phyloP scores from a whole-genome alignment of 2,329 filamentous ascomycete species.

The Sporothrix curviconia region DNA sequence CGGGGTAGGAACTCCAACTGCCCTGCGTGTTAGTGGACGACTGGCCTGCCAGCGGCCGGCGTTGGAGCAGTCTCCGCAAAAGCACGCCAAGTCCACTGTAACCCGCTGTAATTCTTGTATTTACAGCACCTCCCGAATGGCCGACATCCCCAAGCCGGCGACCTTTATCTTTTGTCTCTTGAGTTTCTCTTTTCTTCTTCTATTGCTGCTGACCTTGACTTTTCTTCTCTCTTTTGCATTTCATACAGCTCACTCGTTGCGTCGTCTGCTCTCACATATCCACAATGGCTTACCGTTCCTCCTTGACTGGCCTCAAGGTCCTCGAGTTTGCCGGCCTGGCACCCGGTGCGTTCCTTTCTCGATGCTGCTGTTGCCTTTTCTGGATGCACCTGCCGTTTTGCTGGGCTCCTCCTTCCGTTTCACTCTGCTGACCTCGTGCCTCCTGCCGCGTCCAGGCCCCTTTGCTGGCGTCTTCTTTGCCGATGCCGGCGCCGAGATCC shows the following conservation, averaged over 20 bases:
- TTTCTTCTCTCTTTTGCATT: background rate
- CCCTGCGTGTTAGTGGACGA: background rate
- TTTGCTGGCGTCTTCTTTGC: constrained; percentile 84
- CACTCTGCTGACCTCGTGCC: no score
- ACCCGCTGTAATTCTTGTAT: no score
- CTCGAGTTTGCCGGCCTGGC: constrained; percentile 57
- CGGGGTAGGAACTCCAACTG: background rate
- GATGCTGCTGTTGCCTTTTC: background rate
- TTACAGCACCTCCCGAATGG: no score
- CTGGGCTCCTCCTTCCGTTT: no score
- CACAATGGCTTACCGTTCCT: constrained; percentile 32
- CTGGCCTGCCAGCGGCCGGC: no score
- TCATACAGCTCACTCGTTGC: background rate
- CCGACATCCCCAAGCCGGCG: no score
- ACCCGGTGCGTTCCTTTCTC: constrained; percentile 41
- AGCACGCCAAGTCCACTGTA: background rate
- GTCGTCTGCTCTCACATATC: background rate
- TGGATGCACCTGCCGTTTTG: background rate
- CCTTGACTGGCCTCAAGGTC: constrained; percentile 48
- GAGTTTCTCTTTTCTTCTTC: background rate
- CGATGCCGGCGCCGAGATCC: constrained; percentile 80
- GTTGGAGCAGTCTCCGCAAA: background rate
- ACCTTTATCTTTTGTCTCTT: background rate
- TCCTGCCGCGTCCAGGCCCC: constrained; percentile 45
- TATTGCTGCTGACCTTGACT: background rate